phyloP scores from a whole-genome alignment of 768 basidiomycete genomes.

The Lactifluus echinatus region DNA sequence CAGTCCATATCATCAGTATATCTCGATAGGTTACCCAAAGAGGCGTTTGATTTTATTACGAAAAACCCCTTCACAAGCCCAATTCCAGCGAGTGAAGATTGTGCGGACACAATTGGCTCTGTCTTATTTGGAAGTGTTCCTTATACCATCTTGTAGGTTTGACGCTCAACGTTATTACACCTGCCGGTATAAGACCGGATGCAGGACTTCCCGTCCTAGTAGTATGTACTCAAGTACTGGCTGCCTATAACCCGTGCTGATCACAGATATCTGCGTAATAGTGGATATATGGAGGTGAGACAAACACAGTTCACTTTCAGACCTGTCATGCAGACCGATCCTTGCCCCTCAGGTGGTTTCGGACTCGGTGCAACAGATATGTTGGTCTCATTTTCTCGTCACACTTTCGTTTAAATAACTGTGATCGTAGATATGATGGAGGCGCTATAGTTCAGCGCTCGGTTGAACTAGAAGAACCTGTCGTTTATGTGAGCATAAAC shows the following conservation, averaged over 20 bases:
- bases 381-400: neutral
- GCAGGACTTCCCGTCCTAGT: constrained; percentile 22
- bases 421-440: neutral
- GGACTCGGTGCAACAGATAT: neutral
- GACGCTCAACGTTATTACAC: constrained; percentile 21
- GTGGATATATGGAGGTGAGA: constrained; percentile 23
- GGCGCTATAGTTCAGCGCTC: constrained; percentile 21
- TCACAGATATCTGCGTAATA: neutral
- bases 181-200: neutral
- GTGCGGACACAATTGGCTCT: neutral
- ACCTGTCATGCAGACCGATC: neutral
- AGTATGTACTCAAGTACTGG: constrained; percentile 8
- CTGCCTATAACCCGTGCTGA: neutral
- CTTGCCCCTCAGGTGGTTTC: neutral
- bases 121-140: neutral
- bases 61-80: neutral
- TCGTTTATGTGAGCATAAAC: constrained; percentile 24
- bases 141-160: constrained; percentile 16
- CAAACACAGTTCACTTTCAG: neutral
- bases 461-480: constrained; percentile 19
- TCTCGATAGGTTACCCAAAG: neutral
- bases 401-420: neutral
- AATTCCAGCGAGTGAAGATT: constrained; percentile 15
- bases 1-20: constrained; percentile 9
- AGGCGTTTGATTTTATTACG: neutral